Evolutionary conservation across 345 rosid species (phyloP), one percentile per base, ranked within the genome.

Genomic region (Gossypium raimondii): DNA sequence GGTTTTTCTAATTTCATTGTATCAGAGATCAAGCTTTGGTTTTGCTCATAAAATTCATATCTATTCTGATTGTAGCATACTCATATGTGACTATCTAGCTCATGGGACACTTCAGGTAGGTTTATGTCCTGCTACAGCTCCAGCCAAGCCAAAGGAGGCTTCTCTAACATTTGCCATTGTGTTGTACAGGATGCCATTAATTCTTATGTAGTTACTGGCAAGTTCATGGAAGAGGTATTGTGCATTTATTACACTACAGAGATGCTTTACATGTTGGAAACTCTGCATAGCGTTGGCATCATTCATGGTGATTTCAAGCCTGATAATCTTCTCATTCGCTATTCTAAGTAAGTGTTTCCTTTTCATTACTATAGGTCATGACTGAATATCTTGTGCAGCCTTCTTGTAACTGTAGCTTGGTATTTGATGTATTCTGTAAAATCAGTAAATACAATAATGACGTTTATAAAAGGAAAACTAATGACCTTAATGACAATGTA

Each of bases 301-400:
- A 85, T 95, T 78, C 98, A 95, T 82, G 99, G 98, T 79, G 99
- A 95, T 85, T 93, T 95, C 85, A 95, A 91, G 87, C 97, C 98
- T 67, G 98, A 95, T 76, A 95, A 95, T 82, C 85, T 95, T 44
- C 91, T 93, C 41, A 65, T 91, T 75, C 93, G 92, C 68, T 87
- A 90, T 84, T 74, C 98, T 67, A 85, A 87, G 99, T 94, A 84
- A 86, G 82, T 73, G 4, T 44, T 72, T 62, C 17, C 27, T 17
- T 52, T 52, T 44, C 67, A 13, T 45, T 9, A 38, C 50, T 63
- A 29, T 61, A 53, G 64, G 14, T 70, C 48, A 48, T 52, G 75
- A 1, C 25, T 59, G 13, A 73, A n/a, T 8, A 45, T 27, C 45
- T 67, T 41, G 16, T 13, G 10, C 11, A 44, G 13, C 20, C 52